Conservation (phyloP, 106 monocot species). For the Dendrobium officinale region DNA sequence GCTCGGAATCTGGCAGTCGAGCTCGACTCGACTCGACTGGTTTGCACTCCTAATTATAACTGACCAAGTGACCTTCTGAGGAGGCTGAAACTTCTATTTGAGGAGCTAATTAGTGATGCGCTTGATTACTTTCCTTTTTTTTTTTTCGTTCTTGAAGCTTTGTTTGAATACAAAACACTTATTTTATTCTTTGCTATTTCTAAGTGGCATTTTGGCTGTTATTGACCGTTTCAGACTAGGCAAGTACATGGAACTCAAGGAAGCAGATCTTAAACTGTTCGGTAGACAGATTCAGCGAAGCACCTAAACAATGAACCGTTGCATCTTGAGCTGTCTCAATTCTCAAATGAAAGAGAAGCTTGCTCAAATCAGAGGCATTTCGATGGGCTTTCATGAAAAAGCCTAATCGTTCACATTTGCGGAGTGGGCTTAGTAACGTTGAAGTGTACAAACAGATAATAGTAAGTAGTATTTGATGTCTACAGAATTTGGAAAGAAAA, state of each 20-base stretch:
- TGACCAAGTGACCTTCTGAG: too few species aligned
- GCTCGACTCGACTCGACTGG: too few species aligned
- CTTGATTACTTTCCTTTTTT: too few species aligned
- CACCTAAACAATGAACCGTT: background rate
- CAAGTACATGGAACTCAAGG: slow-evolving; percentile 70
- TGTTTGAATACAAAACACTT: background rate
- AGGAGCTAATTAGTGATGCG: too few species aligned
- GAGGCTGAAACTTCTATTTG: too few species aligned
- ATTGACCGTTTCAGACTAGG: slow-evolving; percentile 36
- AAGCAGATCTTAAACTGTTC: slow-evolving; percentile 51
- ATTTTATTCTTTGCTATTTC: background rate
- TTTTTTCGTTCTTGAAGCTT: too few species aligned
- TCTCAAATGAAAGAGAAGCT: background rate
- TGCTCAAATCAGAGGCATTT: background rate
- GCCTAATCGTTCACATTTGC: background rate
- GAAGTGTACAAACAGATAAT: background rate
- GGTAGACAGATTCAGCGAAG: slow-evolving; percentile 13
- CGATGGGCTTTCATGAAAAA: background rate
- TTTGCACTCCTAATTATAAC: too few species aligned
- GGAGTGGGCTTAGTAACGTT: background rate
- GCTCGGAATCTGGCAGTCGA: rapidly evolving
- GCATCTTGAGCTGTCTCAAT: background rate
- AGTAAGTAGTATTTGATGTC: too few species aligned
- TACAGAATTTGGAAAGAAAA: too few species aligned
- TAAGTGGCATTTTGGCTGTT: background rate